Evolutionary conservation across 1,284 basidiomycete species (phyloP).

Genomic region (Ceratobasidium sp.): DNA sequence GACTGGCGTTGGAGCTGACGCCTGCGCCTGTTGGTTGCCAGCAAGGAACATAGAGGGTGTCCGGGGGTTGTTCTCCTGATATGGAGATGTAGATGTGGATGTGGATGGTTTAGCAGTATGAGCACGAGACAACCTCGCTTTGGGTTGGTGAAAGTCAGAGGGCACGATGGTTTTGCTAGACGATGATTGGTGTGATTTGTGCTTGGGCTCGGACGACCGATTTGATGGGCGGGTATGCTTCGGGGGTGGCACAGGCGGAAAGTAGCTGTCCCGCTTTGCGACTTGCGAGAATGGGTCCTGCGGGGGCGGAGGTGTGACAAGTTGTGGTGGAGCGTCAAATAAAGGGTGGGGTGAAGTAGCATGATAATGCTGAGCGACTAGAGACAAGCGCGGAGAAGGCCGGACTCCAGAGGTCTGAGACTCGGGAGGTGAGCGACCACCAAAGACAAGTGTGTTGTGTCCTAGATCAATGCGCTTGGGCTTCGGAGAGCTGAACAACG

Average conservation of each 20-base stretch:
- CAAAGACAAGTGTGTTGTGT: constrained; percentile 29
- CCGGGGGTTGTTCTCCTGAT: background rate
- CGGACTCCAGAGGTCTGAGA: background rate
- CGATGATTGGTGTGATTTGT: background rate
- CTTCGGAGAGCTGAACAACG: constrained; percentile 12
- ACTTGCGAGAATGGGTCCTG: constrained; percentile 16
- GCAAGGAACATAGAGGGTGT: background rate
- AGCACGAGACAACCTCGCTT: background rate
- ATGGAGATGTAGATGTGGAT: background rate
- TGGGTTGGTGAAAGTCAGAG: constrained; percentile 4
- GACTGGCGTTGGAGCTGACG: background rate
- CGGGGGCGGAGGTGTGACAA: constrained; percentile 22
- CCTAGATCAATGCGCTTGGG: background rate
- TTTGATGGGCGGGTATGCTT: background rate
- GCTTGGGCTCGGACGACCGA: background rate
- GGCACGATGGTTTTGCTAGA: background rate
- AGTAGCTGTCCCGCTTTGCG: constrained; percentile 20
- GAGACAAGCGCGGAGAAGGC: constrained; percentile 21
- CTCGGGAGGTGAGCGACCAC: background rate
- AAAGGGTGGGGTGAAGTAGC: constrained; percentile 20
- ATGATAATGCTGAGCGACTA: constrained; percentile 33
- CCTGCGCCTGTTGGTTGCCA: background rate
- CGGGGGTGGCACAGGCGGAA: constrained; percentile 15
- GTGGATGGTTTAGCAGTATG: background rate
- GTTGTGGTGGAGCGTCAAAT: constrained; percentile 25